A percentile compares a stretch with the other conserved stretches of the same genome.
These are phyloP conservation scores for Mycena epipterygia DNA, from an alignment of 768 basidiomycete genomes.

Conservation along the genomic window DNA sequence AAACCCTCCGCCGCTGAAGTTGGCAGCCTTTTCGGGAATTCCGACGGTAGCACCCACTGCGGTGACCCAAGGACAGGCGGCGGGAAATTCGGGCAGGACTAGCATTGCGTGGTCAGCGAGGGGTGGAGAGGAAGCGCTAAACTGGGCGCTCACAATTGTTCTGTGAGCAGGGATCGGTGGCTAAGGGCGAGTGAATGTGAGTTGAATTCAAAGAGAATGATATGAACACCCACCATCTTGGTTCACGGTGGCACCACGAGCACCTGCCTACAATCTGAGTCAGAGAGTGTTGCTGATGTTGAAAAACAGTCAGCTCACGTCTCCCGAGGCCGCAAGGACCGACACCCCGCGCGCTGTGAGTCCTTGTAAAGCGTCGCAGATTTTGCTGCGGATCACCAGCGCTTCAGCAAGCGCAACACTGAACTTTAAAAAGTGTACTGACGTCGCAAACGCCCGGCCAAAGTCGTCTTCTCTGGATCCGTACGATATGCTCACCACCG, in stretches of 20 bases:
- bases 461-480: conserved; percentile 7
- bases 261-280: conserved; percentile 23
- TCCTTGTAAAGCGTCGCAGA: conserved; percentile 18
- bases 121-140: conserved; percentile 22
- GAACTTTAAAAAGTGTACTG: conserved; percentile 35
- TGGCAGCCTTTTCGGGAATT: conserved; percentile 18
- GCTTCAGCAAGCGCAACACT: conserved; percentile 52
- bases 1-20: conserved; percentile 53
- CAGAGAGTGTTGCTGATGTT: conserved; percentile 12
- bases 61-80: conserved; percentile 29
- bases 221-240: conserved; percentile 23
- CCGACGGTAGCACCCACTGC: conserved; percentile 25
- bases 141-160: conserved; percentile 23
- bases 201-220: conserved; percentile 20
- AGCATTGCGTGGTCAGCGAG: conserved; percentile 22
- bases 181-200: conserved; percentile 22
- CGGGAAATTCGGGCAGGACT: conserved; percentile 48
- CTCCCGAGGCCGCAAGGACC: conserved; percentile 43
- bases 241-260: conserved; percentile 27
- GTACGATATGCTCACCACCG: conserved; percentile 22
- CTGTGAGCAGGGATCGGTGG: conserved; percentile 21
- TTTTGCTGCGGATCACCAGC: conserved; percentile 39
- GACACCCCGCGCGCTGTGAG: background rate
- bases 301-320: conserved; percentile 13
- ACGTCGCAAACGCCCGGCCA: conserved; percentile 19